Evolutionary conservation across 148 eudicot species (phyloP).

Genomic region (Diospyros kaki): DNA sequence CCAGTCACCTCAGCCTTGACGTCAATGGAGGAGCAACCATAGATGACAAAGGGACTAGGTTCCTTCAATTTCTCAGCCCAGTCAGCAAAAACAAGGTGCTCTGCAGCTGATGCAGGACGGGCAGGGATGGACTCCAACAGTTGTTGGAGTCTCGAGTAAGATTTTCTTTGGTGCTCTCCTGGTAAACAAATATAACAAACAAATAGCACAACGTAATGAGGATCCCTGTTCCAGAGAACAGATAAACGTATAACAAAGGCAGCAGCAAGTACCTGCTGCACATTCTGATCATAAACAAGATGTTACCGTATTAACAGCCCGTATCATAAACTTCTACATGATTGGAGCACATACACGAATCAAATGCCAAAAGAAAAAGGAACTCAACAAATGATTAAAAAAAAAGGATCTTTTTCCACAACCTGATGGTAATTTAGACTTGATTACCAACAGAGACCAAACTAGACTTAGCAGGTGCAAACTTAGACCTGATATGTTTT

Average conservation of each 20-base stretch:
- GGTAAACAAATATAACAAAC: constrained; percentile 10
- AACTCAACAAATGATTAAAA: not conserved
- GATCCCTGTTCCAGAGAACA: not conserved
- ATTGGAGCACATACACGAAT: not conserved
- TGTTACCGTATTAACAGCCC: constrained; percentile 7
- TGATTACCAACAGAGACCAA: not conserved
- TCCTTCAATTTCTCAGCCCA: not conserved
- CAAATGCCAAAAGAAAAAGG: not conserved
- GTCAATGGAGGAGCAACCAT: constrained; percentile 32
- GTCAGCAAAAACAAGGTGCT: constrained; percentile 3
- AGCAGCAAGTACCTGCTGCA: constrained; percentile 21
- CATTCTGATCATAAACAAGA: constrained; percentile 11
- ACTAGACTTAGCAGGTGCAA: not conserved
- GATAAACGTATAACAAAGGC: not conserved
- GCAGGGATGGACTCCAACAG: constrained; percentile 16
- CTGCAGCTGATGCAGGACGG: constrained; percentile 18
- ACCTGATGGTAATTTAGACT: not conserved
- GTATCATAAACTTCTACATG: constrained; percentile 8
- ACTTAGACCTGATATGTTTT: no score
- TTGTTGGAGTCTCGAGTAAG: constrained; percentile 7
- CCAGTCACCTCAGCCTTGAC: constrained; percentile 41
- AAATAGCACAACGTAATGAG: constrained; percentile 8
- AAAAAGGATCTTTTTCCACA: not conserved
- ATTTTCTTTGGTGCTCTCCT: constrained; percentile 13
- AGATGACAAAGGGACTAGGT: not conserved